phyloP scores from a whole-genome alignment of 805 yeast species.

The Saturnispora ahearnii region DNA sequence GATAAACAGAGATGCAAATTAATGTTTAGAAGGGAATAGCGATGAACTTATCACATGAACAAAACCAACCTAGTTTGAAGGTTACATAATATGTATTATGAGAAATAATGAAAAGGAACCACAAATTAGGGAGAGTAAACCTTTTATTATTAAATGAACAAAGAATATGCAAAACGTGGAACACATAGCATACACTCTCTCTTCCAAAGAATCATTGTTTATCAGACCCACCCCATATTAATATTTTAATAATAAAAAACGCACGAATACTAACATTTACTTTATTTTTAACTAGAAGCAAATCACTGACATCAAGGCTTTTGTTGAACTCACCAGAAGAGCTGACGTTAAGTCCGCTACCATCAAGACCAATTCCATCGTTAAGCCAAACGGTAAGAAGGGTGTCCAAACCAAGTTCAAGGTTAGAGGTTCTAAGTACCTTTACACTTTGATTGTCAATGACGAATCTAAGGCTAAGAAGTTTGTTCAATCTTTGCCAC shows the following conservation, averaged over 20 bases:
- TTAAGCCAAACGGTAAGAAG: slow-evolving; percentile 72
- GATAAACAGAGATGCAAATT: background rate
- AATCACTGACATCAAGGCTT: slow-evolving; percentile 94
- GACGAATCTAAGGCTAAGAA: slow-evolving; percentile 97
- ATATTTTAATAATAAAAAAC: background rate
- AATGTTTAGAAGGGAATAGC: too few relatives aligned
- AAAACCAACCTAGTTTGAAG: too few relatives aligned
- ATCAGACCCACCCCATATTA: too few relatives aligned
- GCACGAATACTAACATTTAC: background rate
- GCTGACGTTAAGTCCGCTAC: slow-evolving; percentile 89
- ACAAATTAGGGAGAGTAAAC: too few relatives aligned
- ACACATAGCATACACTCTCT: too few relatives aligned
- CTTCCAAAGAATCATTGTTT: too few relatives aligned
- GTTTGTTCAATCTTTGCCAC: slow-evolving; percentile 95
- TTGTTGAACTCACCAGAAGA: slow-evolving; percentile 94
- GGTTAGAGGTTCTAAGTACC: slow-evolving; percentile 91
- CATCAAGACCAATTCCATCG: slow-evolving; percentile 85
- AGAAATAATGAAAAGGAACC: too few relatives aligned
- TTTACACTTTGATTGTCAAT: slow-evolving; percentile 91
- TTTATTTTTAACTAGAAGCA: slow-evolving; percentile 33
- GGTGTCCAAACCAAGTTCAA: slow-evolving; percentile 96
- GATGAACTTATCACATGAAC: too few relatives aligned
- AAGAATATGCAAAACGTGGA: too few relatives aligned
- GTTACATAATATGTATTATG: too few relatives aligned
- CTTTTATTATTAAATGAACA: too few relatives aligned